These are phyloP conservation scores for Capsella rubella DNA, from an alignment of 441 rosid genomes.

Conservation along the genomic window DNA sequence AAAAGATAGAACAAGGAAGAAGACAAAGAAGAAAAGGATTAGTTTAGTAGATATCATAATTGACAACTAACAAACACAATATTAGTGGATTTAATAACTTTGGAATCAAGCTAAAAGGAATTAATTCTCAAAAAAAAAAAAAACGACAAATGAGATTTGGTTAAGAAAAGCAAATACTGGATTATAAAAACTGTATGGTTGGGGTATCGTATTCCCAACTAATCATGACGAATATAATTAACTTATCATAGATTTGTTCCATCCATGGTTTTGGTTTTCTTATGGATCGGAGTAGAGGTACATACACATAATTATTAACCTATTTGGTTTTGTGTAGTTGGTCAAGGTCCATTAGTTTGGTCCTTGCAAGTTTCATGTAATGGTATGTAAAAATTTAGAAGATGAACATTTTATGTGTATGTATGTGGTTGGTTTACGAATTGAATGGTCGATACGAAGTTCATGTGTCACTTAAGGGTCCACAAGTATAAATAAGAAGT, in stretches of 20 bases:
- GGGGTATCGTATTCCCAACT: slow-evolving; percentile 46
- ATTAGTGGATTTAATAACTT: slow-evolving; percentile 41
- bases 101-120: slow-evolving; percentile 43
- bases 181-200: slow-evolving; percentile 36
- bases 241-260: slow-evolving; percentile 31
- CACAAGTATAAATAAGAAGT: slow-evolving; percentile 35
- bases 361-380: slow-evolving; percentile 15
- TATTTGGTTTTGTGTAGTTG: slow-evolving; percentile 27
- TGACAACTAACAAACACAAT: slow-evolving; percentile 42
- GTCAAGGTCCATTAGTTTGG: slow-evolving; percentile 15
- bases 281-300: background rate
- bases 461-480: slow-evolving; percentile 39
- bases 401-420: slow-evolving; percentile 10
- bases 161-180: slow-evolving; percentile 13
- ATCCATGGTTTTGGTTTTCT: slow-evolving; percentile 27
- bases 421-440: slow-evolving; percentile 22
- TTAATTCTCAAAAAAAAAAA: slow-evolving; percentile 20
- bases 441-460: slow-evolving; percentile 26
- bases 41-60: slow-evolving; percentile 37
- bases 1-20: slow-evolving; percentile 21
- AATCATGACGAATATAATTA: slow-evolving; percentile 40
- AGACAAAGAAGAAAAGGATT: slow-evolving; percentile 42
- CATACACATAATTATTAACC: slow-evolving; percentile 19
- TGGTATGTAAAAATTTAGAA: slow-evolving; percentile 9
- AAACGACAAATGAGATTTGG: slow-evolving; percentile 30